A percentile compares a stretch with the other conserved stretches of the same genome.
These are phyloP conservation scores for Colletotrichum chrysophilum DNA, from an alignment of 2,329 filamentous ascomycete genomes.

Conservation along the genomic window DNA sequence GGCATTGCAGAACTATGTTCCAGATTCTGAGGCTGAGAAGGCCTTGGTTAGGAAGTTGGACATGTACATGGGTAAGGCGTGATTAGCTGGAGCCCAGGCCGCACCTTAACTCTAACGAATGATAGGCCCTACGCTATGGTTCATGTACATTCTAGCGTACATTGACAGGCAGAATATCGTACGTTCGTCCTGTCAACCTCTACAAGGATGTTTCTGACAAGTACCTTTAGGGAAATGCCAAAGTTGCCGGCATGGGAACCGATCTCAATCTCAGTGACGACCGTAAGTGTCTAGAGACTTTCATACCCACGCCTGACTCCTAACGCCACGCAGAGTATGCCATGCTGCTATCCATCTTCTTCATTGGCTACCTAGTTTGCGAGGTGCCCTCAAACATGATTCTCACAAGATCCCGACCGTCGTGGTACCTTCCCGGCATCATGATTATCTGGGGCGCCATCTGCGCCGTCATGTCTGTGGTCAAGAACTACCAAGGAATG, in stretches of 20 bases:
- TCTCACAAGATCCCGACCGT: conserved; percentile 51
- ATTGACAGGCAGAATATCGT: conserved; percentile 26
- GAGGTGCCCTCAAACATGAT: conserved; percentile 60
- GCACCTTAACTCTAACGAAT: background rate
- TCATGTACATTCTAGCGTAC: conserved; percentile 34
- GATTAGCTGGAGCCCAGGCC: no score
- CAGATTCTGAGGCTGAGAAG: conserved; percentile 17
- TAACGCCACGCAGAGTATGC: conserved; percentile 42
- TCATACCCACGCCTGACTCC: background rate
- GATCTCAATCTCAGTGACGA: conserved; percentile 48
- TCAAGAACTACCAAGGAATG: conserved; percentile 48
- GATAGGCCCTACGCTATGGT: conserved; percentile 31
- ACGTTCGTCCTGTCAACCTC: background rate
- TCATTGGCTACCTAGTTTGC: conserved; percentile 55
- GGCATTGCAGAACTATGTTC: conserved; percentile 8
- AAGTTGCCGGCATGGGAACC: conserved; percentile 52
- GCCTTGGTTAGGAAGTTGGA: conserved; percentile 32
- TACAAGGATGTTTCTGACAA: background rate
- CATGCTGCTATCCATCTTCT: conserved; percentile 57
- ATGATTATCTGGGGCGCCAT: conserved; percentile 59
- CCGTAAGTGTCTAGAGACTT: background rate
- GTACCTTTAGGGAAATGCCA: conserved; percentile 46
- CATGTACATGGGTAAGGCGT: conserved; percentile 24
- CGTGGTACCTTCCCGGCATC: conserved; percentile 51
- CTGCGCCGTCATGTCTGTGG: conserved; percentile 51